Evolutionary conservation across 352 stramenopile genomes (phyloP), one percentile per base, ranked within the genome.

Genomic region (Phytophthora cajani): DNA sequence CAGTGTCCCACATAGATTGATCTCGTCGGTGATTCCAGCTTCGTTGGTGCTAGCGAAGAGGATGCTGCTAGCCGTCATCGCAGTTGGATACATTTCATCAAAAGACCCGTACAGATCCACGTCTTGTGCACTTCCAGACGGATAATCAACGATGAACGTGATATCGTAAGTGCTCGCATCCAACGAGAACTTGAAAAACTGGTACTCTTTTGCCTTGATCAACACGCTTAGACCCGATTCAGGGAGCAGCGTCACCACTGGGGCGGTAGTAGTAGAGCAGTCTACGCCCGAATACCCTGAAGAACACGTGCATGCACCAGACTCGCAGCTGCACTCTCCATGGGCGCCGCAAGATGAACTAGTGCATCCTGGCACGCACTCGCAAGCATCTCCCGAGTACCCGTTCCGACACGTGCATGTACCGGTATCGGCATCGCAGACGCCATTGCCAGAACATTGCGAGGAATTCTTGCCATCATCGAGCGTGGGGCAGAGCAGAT

Each of bases 41-140:
- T 69, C 64, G 10, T 80, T 82, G 17, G 88, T 84, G 51, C 87
- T 94, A n/a, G 75, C 57, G 55, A 92, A 92, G 5, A 85, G 75
- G 9, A 67, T 69, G 1, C 62, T 79, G 19, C 75, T 79, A 17
- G 80, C 56, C 23, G 75, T 92, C 56, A 80, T 51, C 1, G 83
- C 81, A 16, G 77, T 92, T 30, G 87, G 85, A 21, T 78, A 84
- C 23, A 52, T 50, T 40, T 91, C 81, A 53, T 89, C 77, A 58
- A 94, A 94, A 1, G 87, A 94, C 16, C 80, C 85, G 44, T 92
- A 93, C 25, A 94, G 62, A 58, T 93, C 87, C 21, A 90, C 68
- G 55, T 94, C 86, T 16, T 72, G 62, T 17, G 51, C 57, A 8
- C 19, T 49, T 3, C 60, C 66, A 10, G 55, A 62, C 5, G 67